These are phyloP conservation scores for Clonostachys byssicola DNA, from an alignment of 2,329 filamentous ascomycete genomes.

Conservation along the genomic window DNA sequence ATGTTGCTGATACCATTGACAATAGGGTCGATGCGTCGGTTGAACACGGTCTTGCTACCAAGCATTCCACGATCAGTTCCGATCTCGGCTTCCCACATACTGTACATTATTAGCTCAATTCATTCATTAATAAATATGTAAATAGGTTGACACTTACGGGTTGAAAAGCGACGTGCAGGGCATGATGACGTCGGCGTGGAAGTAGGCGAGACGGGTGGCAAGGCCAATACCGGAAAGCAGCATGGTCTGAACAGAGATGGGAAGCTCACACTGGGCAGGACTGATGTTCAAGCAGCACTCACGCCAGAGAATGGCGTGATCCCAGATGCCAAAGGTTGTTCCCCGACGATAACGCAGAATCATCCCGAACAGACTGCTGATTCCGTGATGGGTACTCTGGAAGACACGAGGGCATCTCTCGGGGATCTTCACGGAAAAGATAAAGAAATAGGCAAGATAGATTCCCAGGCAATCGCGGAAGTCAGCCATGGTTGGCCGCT, in stretches of 20 bases:
- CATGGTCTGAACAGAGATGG: conserved; percentile 42
- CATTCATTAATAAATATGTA: background rate
- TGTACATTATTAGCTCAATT: conserved; percentile 1
- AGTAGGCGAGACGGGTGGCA: conserved; percentile 35
- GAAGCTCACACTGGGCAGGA: conserved; percentile 41
- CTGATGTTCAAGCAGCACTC: conserved; percentile 47
- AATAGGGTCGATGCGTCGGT: conserved; percentile 58
- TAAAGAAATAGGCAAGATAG: conserved; percentile 42
- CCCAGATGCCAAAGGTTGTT: conserved; percentile 59
- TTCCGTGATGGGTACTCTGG: conserved; percentile 59
- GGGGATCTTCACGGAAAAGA: conserved; percentile 53
- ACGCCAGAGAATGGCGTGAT: conserved; percentile 59
- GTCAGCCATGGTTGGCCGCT: conserved; percentile 25
- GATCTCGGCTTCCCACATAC: conserved; percentile 57
- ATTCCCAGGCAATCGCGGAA: conserved; percentile 25
- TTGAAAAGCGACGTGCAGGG: conserved; percentile 59
- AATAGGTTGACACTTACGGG: conserved; percentile 22
- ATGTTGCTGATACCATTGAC: conserved; percentile 63
- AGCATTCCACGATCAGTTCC: conserved; percentile 53
- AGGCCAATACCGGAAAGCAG: conserved; percentile 41
- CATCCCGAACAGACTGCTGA: conserved; percentile 56
- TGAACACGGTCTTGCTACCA: conserved; percentile 52
- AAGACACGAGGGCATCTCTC: conserved; percentile 56
- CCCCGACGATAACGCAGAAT: conserved; percentile 57
- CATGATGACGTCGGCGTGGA: conserved; percentile 56